A percentile compares a stretch with the other conserved stretches of the same genome.
These are phyloP conservation scores for Phytopythium kandeliae DNA, from an alignment of 352 stramenopile genomes.

Conservation along the genomic window DNA sequence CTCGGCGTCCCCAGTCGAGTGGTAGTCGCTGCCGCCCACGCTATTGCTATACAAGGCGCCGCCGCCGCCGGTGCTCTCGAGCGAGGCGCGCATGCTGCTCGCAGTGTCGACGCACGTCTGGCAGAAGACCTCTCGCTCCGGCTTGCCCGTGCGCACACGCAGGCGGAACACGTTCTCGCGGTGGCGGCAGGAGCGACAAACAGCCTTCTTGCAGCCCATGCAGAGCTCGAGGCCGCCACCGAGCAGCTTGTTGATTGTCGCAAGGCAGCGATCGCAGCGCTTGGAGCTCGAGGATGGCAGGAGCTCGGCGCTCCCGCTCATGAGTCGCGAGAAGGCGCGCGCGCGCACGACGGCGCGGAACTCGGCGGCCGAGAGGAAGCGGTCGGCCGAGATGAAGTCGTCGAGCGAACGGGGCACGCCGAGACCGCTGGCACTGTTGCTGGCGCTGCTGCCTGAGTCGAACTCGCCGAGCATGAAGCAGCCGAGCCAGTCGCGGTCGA, in stretches of 20 bases:
- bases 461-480: conserved; percentile 53
- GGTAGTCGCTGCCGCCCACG: not conserved
- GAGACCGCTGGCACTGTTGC: conserved; percentile 1
- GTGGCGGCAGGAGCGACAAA: conserved; percentile 41
- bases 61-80: not conserved
- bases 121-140: conserved; percentile 45
- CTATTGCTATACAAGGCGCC: conserved; percentile 2
- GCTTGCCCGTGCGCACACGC: conserved; percentile 32
- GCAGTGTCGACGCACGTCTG: conserved; percentile 41
- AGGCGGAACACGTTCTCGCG: conserved; percentile 43
- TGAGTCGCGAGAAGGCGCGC: conserved; percentile 43
- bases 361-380: conserved; percentile 39
- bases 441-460: conserved; percentile 16
- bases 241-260: conserved; percentile 25
- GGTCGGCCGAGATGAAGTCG: conserved; percentile 36
- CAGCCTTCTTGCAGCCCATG: conserved; percentile 35
- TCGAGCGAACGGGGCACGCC: conserved; percentile 16
- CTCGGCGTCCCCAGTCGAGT: not conserved
- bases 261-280: conserved; percentile 39
- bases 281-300: conserved; percentile 14
- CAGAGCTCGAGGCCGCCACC: conserved; percentile 29
- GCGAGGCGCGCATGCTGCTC: not conserved
- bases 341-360: conserved; percentile 33
- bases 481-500: conserved; percentile 44
- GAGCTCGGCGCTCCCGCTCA: conserved; percentile 15